phyloP scores from a whole-genome alignment of 1,284 basidiomycete genomes.

The Puccinia polysora region DNA sequence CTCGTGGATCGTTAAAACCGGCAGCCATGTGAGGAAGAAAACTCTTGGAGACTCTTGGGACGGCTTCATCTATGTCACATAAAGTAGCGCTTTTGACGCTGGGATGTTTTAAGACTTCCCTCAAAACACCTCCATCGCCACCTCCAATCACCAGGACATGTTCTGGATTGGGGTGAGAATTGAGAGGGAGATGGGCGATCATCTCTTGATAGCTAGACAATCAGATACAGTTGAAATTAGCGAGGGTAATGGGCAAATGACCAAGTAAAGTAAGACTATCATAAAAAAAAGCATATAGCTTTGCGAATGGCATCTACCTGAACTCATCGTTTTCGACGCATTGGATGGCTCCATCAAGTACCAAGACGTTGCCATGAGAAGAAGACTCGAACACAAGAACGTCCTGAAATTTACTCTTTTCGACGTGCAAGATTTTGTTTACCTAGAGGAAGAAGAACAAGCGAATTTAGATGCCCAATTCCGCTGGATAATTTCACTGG shows the following conservation, averaged over 20 bases:
- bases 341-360: slow-evolving; percentile 93
- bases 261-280: neutral
- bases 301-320: too few relatives aligned
- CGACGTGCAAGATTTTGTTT: slow-evolving; percentile 88
- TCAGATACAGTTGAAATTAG: too few relatives aligned
- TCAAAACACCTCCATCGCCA: slow-evolving; percentile 83
- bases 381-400: slow-evolving; percentile 92
- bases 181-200: slow-evolving; percentile 93
- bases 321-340: slow-evolving; percentile 98
- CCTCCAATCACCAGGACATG: slow-evolving; percentile 95
- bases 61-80: slow-evolving; percentile 98
- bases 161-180: slow-evolving; percentile 92
- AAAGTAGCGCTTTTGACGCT: slow-evolving; percentile 87
- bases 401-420: slow-evolving; percentile 86
- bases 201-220: slow-evolving; percentile 89
- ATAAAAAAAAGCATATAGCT: too few relatives aligned
- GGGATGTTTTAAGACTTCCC: slow-evolving; percentile 93
- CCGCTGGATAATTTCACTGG: neutral
- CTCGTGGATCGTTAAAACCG: slow-evolving; percentile 75
- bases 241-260: neutral
- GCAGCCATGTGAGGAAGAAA: slow-evolving; percentile 92
- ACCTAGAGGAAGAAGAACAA: slow-evolving; percentile 56
- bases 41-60: slow-evolving; percentile 86
- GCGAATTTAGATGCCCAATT: neutral
- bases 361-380: slow-evolving; percentile 91